Evolutionary conservation across 2,329 filamentous ascomycete species (phyloP), one percentile per base, ranked within the genome.

Genomic region (Alternaria postmessia): DNA sequence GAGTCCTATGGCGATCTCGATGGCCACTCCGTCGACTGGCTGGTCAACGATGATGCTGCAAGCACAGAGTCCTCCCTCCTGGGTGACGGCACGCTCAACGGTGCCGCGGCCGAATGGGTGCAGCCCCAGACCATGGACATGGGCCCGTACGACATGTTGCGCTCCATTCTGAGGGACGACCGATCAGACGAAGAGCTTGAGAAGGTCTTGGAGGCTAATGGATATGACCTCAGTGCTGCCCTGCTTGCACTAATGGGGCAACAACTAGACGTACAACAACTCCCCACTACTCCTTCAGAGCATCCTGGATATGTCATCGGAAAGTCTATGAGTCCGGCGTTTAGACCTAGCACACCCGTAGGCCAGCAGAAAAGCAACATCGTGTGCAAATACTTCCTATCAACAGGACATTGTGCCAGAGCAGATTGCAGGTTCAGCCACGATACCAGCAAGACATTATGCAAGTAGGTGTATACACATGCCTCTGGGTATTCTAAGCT

Each of bases 391-490:
- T 99, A 98, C 79, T 98, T 93, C 84, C 84, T 99, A 65, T 94
- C 94, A 9, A 96, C 91, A 7, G 95, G 95, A n/a, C 92, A 95
- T 78, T 99, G 95, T 78, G 88, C 97, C 54, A 89, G 95, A 60
- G 94, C 94, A 61, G 95, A 99, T 79, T 99, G 95, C 78, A 90
- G 94, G 59, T 99, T 98, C 80, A 97, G 94, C 69, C 95, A 99
- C 79, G 94, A 99, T 77, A 86, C 97, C 44, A 96, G 92, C 75
- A 96, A 92, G 74, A 95, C 97, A 73, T 87, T 99, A 63, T 99
- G 95, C 94, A 98, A 98, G 92, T 96, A 84, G 86, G 92, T 90
- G 39, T 48, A 14, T 22, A 38, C 43, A 54, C 43, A 20, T 55
- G 11, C 32, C 22, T 18, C 20, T 38, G 5, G 39, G 32, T 55